Evolutionary conservation across 2,329 filamentous ascomycete species (phyloP), one percentile per base, ranked within the genome.

Genomic region (Aspergillus ochraceoroseus): DNA sequence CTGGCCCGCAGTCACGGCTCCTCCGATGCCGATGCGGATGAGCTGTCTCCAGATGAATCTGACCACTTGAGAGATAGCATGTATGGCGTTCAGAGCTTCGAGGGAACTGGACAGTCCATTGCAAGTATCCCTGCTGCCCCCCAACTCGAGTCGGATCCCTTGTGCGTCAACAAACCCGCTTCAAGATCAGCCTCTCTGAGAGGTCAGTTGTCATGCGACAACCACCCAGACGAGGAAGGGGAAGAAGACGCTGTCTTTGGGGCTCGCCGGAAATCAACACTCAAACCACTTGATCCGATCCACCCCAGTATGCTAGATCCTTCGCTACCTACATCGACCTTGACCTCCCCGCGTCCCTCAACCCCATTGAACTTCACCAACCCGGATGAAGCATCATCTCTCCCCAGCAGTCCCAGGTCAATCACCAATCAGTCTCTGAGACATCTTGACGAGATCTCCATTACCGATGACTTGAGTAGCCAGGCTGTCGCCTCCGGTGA

Each of bases 371-470:
- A 64, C 26, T 48, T 70, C 37, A 52, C 54, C 31, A 73, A 70
- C 32, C 69, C 72, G 4, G 65, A 68, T 33, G 71, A 71, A 23
- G 63, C 66, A 2, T 72, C 70, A 2, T 74, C 68, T 7, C 61
- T 77, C 25, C 71, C 76, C 2, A 75, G 74, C 55, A 80, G 77
- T 36, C 79, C 79, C 1, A 77, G 75, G 46, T 80, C 77, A 3
- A 66, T 67, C 3, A 79, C 77, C 5, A 69, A 76, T n/a, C 73
- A 73, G 31, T 82, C 77, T 0, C 64, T 79, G 40, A 70, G 72
- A 42, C 67, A 76, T 12, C 73, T 76, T n/a, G 78, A 82, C 55
- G 70, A 78, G 54, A 73, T 76, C 37, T 70, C 69, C 30, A 64
- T 72, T 7, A 64, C 68, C 5, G 76, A 80, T 48, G 79, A 79